phyloP scores from a whole-genome alignment of 2,329 filamentous ascomycete genomes.

The Penicillium sp. region DNA sequence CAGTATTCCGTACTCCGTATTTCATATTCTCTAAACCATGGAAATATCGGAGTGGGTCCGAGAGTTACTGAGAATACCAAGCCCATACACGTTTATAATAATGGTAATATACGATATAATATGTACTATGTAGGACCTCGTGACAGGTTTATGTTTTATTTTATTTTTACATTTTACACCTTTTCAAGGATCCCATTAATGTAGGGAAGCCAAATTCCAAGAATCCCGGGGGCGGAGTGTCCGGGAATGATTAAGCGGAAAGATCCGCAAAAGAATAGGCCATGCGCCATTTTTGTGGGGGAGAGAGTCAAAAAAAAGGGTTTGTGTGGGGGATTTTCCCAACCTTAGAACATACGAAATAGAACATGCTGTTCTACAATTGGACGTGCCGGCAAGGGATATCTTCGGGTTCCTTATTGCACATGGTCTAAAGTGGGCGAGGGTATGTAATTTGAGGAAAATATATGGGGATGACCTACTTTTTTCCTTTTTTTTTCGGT shows the following conservation, averaged over 20 bases:
- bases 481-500: neutral
- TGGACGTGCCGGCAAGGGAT: conserved; percentile 1
- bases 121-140: neutral
- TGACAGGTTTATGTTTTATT: neutral
- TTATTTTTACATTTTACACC: neutral
- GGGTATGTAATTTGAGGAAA: neutral
- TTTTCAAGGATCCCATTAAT: neutral
- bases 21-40: neutral
- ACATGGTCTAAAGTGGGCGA: conserved; percentile 9
- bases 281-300: conserved; percentile 32
- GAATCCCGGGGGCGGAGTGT: conserved; percentile 13
- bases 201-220: neutral
- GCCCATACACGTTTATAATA: neutral
- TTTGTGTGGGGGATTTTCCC: conserved; percentile 27
- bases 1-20: neutral
- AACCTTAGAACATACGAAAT: conserved; percentile 1
- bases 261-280: conserved; percentile 19
- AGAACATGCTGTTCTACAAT: neutral
- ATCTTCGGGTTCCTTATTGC: conserved; percentile 10
- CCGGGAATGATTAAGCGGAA: conserved; percentile 13
- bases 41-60: conserved; percentile 6
- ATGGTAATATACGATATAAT: neutral
- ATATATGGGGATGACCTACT: neutral
- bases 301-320: conserved; percentile 19
- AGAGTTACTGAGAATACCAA: conserved; percentile 4